Conservation (phyloP, 1,139 yeast species). For the Geotrichum siamense region DNA sequence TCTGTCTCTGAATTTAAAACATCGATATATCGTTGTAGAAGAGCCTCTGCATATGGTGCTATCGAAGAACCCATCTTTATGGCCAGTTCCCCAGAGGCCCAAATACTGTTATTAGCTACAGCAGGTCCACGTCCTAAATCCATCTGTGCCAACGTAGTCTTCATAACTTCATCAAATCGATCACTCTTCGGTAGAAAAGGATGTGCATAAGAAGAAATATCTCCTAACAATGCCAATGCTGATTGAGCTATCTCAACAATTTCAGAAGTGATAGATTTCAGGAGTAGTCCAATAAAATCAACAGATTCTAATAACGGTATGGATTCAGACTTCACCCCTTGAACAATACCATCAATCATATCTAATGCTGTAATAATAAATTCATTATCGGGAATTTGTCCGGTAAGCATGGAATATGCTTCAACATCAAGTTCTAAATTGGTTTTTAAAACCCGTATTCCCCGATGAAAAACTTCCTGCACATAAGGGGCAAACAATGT, state of each 20-base stretch:
- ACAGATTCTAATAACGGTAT: slow-evolving; percentile 39
- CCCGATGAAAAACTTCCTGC: slow-evolving; percentile 76
- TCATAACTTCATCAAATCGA: slow-evolving; percentile 50
- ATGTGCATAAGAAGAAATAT: slow-evolving; percentile 55
- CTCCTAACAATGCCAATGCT: slow-evolving; percentile 86
- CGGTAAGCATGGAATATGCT: slow-evolving; percentile 5
- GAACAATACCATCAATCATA: slow-evolving; percentile 83
- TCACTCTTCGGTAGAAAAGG: slow-evolving; percentile 46
- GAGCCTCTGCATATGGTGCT: slow-evolving; percentile 50
- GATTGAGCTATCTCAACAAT: slow-evolving; percentile 86
- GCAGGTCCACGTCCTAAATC: slow-evolving; percentile 48
- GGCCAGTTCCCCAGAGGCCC: slow-evolving; percentile 88
- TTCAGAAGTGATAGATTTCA: slow-evolving; percentile 69
- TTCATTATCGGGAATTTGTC: slow-evolving; percentile 71
- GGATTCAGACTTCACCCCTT: slow-evolving; percentile 68
- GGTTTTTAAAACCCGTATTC: slow-evolving; percentile 57
- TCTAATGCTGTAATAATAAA: slow-evolving; percentile 85
- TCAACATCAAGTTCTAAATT: slow-evolving; percentile 62
- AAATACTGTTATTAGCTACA: slow-evolving; percentile 80
- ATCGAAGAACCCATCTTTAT: slow-evolving; percentile 42
- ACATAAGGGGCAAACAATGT: slow-evolving; percentile 87
- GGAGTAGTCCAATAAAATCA: slow-evolving; percentile 46
- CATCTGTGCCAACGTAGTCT: slow-evolving; percentile 50
- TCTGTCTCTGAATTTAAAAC: slow-evolving; percentile 43
- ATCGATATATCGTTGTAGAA: slow-evolving; percentile 56